phyloP scores from a whole-genome alignment of 495 filamentous ascomycete genomes.

The Sphaerosporella brunnea region DNA sequence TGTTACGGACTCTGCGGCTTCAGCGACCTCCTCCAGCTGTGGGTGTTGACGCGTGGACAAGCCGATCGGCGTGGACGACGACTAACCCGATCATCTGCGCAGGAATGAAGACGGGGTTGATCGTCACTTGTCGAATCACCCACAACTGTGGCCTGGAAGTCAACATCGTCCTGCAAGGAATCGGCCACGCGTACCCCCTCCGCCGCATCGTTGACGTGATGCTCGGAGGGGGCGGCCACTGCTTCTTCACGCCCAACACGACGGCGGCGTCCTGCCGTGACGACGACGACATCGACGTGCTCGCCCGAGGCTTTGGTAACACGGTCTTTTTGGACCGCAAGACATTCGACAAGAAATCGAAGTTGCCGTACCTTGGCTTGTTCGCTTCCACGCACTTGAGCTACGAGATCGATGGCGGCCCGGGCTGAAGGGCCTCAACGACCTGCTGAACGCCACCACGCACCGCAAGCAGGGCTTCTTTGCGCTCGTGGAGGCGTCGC shows the following conservation, averaged over 20 bases:
- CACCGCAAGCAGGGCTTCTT: slow-evolving; percentile 26
- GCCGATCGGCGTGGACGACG: slow-evolving; percentile 21
- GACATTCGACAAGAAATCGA: slow-evolving; percentile 23
- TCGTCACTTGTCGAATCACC: slow-evolving; percentile 27
- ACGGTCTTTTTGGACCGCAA: slow-evolving; percentile 24
- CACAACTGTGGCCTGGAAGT: slow-evolving; percentile 26
- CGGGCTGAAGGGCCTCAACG: slow-evolving; percentile 23
- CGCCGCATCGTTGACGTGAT: slow-evolving; percentile 26
- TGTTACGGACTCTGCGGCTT: slow-evolving; percentile 26
- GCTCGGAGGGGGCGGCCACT: slow-evolving; percentile 27
- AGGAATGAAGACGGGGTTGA: slow-evolving; percentile 26
- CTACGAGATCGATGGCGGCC: slow-evolving; percentile 28
- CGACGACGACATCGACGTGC: slow-evolving; percentile 24
- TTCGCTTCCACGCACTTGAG: slow-evolving; percentile 27
- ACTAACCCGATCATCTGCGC: slow-evolving; percentile 22
- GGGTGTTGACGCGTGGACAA: slow-evolving; percentile 27
- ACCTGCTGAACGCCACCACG: slow-evolving; percentile 26
- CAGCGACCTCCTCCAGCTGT: slow-evolving; percentile 27
- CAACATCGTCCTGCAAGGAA: slow-evolving; percentile 26
- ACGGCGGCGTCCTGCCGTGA: slow-evolving; percentile 23
- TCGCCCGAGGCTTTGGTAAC: slow-evolving; percentile 26
- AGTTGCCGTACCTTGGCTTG: slow-evolving; percentile 26
- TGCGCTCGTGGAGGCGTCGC: slow-evolving; percentile 28
- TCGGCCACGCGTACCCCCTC: slow-evolving; percentile 26
- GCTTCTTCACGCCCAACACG: slow-evolving; percentile 27